Conservation (phyloP, 805 yeast genomes). For the Candida taoyuanica region DNA sequence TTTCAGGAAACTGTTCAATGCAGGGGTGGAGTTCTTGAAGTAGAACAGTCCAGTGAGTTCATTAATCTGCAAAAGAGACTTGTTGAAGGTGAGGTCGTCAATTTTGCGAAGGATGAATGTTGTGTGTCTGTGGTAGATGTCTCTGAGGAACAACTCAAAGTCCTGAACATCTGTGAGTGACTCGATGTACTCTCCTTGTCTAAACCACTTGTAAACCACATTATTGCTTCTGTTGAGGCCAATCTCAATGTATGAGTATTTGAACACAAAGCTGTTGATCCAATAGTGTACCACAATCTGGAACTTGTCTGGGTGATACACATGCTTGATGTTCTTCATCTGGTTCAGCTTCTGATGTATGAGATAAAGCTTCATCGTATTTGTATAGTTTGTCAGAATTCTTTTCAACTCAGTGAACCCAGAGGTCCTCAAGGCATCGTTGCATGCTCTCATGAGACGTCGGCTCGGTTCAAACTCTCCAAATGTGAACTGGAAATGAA, state of each 20-base stretch:
- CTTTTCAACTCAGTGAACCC: conserved; percentile 52
- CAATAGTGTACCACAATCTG: conserved; percentile 60
- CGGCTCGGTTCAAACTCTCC: conserved; percentile 22
- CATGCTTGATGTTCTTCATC: conserved; percentile 51
- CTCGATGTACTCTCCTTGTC: conserved; percentile 45
- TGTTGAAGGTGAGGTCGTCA: conserved; percentile 27
- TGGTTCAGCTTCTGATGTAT: conserved; percentile 53
- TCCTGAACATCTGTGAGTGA: conserved; percentile 29
- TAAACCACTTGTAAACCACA: conserved; percentile 57
- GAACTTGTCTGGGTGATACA: conserved; percentile 50
- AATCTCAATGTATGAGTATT: conserved; percentile 54
- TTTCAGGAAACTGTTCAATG: conserved; percentile 20
- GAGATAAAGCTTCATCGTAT: conserved; percentile 58
- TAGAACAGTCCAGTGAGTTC: conserved; percentile 34
- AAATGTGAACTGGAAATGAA: conserved; percentile 58
- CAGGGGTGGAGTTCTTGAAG: conserved; percentile 42
- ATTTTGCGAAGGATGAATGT: conserved; percentile 32
- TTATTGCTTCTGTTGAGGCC: conserved; percentile 47
- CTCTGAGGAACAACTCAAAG: conserved; percentile 35
- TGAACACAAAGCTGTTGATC: conserved; percentile 45
- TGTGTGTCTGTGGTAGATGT: conserved; percentile 38
- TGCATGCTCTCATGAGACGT: conserved; percentile 52
- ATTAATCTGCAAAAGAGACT: conserved; percentile 27
- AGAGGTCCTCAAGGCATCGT: conserved; percentile 41
- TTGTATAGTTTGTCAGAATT: conserved; percentile 53